Evolutionary conservation across 1,284 basidiomycete species (phyloP), one percentile per base, ranked within the genome.

Genomic region (Malassezia sympodialis): DNA sequence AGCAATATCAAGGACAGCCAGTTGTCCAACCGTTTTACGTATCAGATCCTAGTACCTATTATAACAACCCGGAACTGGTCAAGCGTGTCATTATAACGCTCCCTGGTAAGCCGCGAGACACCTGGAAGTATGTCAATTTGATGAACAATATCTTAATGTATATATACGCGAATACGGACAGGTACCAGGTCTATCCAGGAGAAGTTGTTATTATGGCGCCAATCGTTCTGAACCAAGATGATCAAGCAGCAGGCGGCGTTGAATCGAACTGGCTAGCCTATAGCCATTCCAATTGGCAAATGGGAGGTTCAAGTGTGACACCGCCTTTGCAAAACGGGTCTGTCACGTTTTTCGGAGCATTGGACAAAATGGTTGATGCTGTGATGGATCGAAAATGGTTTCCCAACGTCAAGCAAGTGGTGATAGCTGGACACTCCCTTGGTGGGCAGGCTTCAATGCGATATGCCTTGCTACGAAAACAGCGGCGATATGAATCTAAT

Each of bases 391-490:
- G 62, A 17, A 59, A 51, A 17, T 48, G 60, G 37, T 73, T 55
- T 23, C 68, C 70, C 5, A 58, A 58, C 12, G 56, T 73, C 17
- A 72, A 72, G 24, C 62, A 67, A 39, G 58, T 73, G 21, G 67
- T 72, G 11, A 32, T 73, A 11, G 69, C 59, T 14, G 70, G 70
- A 5, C 69, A 72, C 40, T 73, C 70, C 19, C 65, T 73, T 62
- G 70, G 70, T 19, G 70, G 59, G 3, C 68, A 71, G 31, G 63
- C 66, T 1, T 45, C 61, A 3, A 54, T 63, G 49, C 53, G 68
- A 11, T 73, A 71, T 40, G 59, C 69, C 0, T n/a, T 68, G 26
- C 41, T 68, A 11, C 67, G 67, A 34, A 66, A 67, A 53, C 51
- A 59, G 39, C 67, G 65, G 45, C 48, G 53, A 23, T 72, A 72